Evolutionary conservation across 164 flowering plant species (phyloP), one percentile per base, ranked within the genome.

Genomic region (Tetrastigma voinierianum): DNA sequence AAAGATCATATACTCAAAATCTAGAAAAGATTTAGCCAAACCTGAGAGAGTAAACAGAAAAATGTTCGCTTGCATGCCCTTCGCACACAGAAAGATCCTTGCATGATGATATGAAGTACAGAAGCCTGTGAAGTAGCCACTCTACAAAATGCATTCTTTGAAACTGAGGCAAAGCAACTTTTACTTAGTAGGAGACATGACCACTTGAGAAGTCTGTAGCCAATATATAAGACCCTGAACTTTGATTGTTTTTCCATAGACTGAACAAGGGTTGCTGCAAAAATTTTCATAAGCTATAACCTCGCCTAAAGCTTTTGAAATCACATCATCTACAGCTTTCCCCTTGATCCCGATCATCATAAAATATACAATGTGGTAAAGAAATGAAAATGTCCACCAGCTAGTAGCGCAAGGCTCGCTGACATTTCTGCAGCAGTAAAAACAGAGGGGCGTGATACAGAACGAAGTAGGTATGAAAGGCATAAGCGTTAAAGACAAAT

Each of bases 301-400:
- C 64, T 81, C 81, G 6, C 71, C 72, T 57, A 93, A 67, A 53
- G 83, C 83, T 72, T 85, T 85, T 49, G 76, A 67, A 68, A 96
- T 81, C 63, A 90, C 69, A 59, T 80, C 84, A 75, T 96, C 98
- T 16, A 96, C 98, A 67, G 92, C 92, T 71, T 76, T 82, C 77
- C 89, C n/a, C n/a, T 83, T 47, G 98, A 93, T 18, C 85, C 77
- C 77, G 85, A 70, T 93, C 98, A 72, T 96, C 98, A 78, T 91
- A 93, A n/a, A 47, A 84, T 75, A 25, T 32, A 72, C 66, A 88
- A 53, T 8, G 99, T 93, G 64, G 72, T 75, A 77, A 96, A n/a
- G n/a, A 93, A 48, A 96, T 55, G n/a, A n/a, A n/a, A 18, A 81
- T 72, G 61, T 91, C 96, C 15, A 93, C 96, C 81, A 96, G 64